Percentiles rank a stretch among this genome's conserved stretches.
phyloP scores from a whole-genome alignment of 2,329 filamentous ascomycete genomes.

The Penicillium olsonii region DNA sequence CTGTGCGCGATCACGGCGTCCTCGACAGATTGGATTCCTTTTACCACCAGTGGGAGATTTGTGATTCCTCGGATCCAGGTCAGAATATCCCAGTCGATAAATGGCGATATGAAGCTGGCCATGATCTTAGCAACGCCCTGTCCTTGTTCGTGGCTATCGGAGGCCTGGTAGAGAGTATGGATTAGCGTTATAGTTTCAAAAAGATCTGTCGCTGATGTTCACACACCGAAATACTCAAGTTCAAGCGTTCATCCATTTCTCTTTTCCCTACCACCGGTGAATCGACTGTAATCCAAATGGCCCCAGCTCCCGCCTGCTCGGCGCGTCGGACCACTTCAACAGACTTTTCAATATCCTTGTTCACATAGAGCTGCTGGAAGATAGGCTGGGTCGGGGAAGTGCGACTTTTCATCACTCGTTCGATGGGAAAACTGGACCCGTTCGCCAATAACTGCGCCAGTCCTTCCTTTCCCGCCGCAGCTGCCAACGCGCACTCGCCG shows the following conservation, averaged over 20 bases:
- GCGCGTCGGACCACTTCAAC: slow-evolving; percentile 29
- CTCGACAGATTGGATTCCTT: slow-evolving; percentile 50
- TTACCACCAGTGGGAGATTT: slow-evolving; percentile 39
- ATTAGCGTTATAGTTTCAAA: not conserved
- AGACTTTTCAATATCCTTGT: slow-evolving; percentile 30
- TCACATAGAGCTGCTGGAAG: slow-evolving; percentile 44
- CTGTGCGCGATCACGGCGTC: slow-evolving; percentile 51
- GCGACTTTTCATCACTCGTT: slow-evolving; percentile 37
- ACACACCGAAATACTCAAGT: slow-evolving; percentile 26
- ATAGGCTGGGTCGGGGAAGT: slow-evolving; percentile 23
- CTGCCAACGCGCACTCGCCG: slow-evolving; percentile 46
- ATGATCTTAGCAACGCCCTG: slow-evolving; percentile 33
- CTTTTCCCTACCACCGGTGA: slow-evolving; percentile 36
- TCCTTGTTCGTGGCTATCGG: slow-evolving; percentile 14
- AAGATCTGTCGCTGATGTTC: not conserved
- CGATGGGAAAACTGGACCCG: slow-evolving; percentile 44
- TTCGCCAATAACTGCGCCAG: slow-evolving; percentile 42
- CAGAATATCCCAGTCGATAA: slow-evolving; percentile 33
- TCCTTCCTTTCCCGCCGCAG: slow-evolving; percentile 40
- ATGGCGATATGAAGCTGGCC: slow-evolving; percentile 31
- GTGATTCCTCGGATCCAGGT: slow-evolving; percentile 45
- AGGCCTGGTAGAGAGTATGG: slow-evolving; percentile 3
- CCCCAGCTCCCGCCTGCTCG: slow-evolving; percentile 28
- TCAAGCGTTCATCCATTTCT: slow-evolving; percentile 35
- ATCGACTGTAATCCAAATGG: slow-evolving; percentile 38